Percentiles rank a stretch among this genome's conserved stretches.
Evolutionary conservation across 129 eudicot genomes (phyloP).

Genomic region (Flaveria linearis): DNA sequence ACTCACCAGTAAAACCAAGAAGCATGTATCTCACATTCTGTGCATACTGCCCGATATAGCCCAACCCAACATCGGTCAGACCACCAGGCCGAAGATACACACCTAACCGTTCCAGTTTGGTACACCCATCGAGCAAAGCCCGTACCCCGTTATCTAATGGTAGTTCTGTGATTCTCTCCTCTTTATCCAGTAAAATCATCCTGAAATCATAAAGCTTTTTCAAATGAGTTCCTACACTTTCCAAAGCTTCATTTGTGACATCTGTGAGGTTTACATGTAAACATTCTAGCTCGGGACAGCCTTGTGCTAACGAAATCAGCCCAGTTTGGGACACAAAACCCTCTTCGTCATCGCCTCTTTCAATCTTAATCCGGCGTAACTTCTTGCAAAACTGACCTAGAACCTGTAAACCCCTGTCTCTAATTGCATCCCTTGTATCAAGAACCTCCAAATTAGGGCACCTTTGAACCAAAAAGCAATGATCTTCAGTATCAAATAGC

Average conservation of each 20-base stretch:
- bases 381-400: conserved; percentile 56
- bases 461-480: conserved; percentile 52
- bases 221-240: conserved; percentile 54
- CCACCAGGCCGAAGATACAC: conserved; percentile 77
- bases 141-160: conserved; percentile 85
- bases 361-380: conserved; percentile 70
- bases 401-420: conserved; percentile 71
- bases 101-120: conserved; percentile 55
- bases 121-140: conserved; percentile 67
- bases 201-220: conserved; percentile 70
- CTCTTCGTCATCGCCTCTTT: conserved; percentile 77
- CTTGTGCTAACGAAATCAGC: conserved; percentile 60
- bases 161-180: conserved; percentile 60
- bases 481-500: conserved; percentile 61
- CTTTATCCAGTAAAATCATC: conserved; percentile 64
- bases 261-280: conserved; percentile 72
- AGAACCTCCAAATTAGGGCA: conserved; percentile 81
- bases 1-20: conserved; percentile 73
- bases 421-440: conserved; percentile 72
- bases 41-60: conserved; percentile 64
- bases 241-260: conserved; percentile 69
- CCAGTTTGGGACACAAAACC: conserved; percentile 84
- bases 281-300: conserved; percentile 68
- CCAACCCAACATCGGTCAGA: conserved; percentile 65
- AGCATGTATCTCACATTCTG: conserved; percentile 73